Base-by-base conservation (phyloP, 2,329 filamentous ascomycete genomes). In the Orbilia brochopaga region DNA sequence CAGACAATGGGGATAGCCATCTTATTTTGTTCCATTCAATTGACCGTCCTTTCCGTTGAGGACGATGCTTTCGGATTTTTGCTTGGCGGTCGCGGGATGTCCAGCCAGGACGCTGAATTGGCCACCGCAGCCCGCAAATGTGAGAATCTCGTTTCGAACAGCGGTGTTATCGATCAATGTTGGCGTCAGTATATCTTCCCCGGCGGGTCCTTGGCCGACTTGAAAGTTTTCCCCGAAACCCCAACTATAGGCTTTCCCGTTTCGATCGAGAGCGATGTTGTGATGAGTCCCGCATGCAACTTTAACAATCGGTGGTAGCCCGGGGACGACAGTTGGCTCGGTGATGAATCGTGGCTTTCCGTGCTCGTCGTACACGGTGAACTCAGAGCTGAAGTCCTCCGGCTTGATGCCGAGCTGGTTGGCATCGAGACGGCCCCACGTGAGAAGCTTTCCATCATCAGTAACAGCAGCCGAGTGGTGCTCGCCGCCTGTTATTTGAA, bases 141-240 rank as follows among this genome's bases (percentile, higher is more conserved):
- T 83, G 48, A 97, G 83, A 79, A 88, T 87, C 80, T 89, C 88
- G 46, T 86, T 90, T 30, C 87, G 85, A 27, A 94, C 85, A 46
- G 91, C 92, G 11, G 88, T 90, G 81, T 96, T 96, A 77, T 95
- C 90, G 63, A 97, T 90, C 54, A 88, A 77, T 0, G 89, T 94
- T 0, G 92, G 91, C 23, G 85, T 83, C 75, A 88, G 84, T 30
- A 96, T 85, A 76, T 96, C 91, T 55, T 94, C 90, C n/a, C 86
- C 86, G 1, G 84, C 87, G n/a, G 74, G 72, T 46, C 90, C 90
- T 76, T 88, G 87, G 10, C 90, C 90, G 2, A 89, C 91, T 81
- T 93, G 90, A 79, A 91, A 92, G 77, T 89, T 91, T 52, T 86
- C 86, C 11, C 86, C 89, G 81, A 93, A 93, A 2, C 90, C 90